These are phyloP conservation scores for Linnemannia hyalina DNA, from an alignment of 192 early-diverging fungal genomes.

Conservation along the genomic window DNA sequence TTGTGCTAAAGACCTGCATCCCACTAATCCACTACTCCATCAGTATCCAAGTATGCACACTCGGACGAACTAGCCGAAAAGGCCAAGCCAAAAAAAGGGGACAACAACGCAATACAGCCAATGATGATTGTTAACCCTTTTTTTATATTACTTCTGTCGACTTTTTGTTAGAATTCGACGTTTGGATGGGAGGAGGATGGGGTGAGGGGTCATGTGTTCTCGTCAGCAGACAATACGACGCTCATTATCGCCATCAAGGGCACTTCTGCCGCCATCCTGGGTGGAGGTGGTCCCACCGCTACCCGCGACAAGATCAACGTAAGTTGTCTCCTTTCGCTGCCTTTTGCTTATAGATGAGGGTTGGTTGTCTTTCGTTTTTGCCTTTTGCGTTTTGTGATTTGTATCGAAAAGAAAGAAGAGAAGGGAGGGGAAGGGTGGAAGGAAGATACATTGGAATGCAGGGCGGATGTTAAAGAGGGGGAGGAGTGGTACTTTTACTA, in stretches of 20 bases:
- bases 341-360: neutral
- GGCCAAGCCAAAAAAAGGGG: neutral
- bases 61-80: neutral
- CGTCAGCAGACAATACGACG: constrained; percentile 71
- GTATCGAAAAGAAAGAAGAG: neutral
- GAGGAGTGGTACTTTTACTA: neutral
- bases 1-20: neutral
- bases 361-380: neutral
- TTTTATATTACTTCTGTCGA: neutral
- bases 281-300: constrained; percentile 76
- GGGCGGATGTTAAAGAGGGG: neutral
- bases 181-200: constrained; percentile 85
- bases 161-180: constrained; percentile 62
- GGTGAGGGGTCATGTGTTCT: constrained; percentile 91
- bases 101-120: neutral
- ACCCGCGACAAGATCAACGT: constrained; percentile 81
- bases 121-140: neutral
- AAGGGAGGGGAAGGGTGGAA: too few species aligned
- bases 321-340: constrained; percentile 22
- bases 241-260: constrained; percentile 93
- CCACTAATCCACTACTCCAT: neutral
- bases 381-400: neutral
- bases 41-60: neutral
- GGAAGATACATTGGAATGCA: neutral
- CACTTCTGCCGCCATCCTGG: constrained; percentile 75